A percentile compares a stretch with the other conserved stretches of the same genome.
phyloP scores from a whole-genome alignment of 225 moss, liverwort and hornwort species.

The Neckera pumila region DNA sequence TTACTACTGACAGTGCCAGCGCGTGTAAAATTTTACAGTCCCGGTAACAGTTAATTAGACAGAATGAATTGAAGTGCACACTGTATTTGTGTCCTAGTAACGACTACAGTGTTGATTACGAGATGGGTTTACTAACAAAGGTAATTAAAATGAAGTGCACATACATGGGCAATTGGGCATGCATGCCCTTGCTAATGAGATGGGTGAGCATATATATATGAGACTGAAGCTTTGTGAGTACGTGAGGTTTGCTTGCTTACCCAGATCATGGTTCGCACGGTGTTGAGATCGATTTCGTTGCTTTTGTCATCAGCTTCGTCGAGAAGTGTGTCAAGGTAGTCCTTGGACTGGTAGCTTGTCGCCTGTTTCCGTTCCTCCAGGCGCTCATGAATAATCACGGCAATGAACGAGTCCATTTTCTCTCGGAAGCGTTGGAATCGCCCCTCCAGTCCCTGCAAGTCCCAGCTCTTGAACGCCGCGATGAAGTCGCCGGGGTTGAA shows the following conservation, averaged over 20 bases:
- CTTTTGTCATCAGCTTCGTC: constrained; percentile 1
- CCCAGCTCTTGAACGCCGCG: background rate
- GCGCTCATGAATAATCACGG: background rate
- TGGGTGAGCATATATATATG: background rate
- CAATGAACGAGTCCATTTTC: constrained; percentile 3
- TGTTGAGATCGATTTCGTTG: background rate
- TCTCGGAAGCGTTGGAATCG: background rate
- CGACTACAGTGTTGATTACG: background rate
- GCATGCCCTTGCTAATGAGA: background rate
- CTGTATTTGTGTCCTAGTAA: background rate
- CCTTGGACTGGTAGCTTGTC: background rate
- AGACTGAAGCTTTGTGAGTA: background rate
- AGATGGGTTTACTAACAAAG: background rate
- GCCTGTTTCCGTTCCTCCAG: background rate
- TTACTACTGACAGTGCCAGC: no score
- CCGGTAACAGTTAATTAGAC: background rate
- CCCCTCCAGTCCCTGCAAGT: background rate
- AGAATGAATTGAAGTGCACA: background rate
- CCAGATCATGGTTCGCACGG: constrained; percentile 21
- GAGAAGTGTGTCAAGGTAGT: constrained; percentile 12
- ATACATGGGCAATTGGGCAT: no score
- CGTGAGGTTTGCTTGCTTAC: background rate
- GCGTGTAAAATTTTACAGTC: background rate
- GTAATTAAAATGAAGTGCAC: no score
- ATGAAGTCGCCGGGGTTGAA: constrained; percentile 12